Percentiles rank a stretch among this genome's conserved stretches.
Evolutionary conservation across 345 rosid species (phyloP).

Genomic region (Aurinia saxatilis): DNA sequence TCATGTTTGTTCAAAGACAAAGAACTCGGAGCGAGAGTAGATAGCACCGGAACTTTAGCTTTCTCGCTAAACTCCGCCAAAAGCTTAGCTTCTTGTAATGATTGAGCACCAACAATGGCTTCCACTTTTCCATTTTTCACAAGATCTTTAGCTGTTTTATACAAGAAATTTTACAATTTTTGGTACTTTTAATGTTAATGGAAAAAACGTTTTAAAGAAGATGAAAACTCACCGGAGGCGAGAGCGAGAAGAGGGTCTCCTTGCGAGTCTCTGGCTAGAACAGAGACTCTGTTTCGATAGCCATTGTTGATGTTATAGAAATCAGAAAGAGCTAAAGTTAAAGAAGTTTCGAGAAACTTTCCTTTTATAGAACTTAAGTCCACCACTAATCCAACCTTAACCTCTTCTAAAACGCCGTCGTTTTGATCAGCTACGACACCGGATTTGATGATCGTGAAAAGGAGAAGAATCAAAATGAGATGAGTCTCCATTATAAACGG

Average conservation of each 20-base stretch:
- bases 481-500: not conserved
- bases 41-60: conserved; percentile 23
- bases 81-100: conserved; percentile 17
- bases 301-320: not conserved
- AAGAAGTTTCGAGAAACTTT: conserved; percentile 1
- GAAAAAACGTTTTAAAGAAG: not conserved
- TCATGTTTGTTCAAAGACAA: not conserved
- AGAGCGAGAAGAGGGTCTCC: conserved; percentile 16
- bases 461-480: not conserved
- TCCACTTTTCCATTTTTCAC: conserved; percentile 1
- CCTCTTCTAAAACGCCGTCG: not conserved
- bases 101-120: conserved; percentile 18
- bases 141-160: conserved; percentile 5
- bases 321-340: conserved; percentile 17
- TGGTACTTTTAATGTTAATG: no score
- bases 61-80: conserved; percentile 8
- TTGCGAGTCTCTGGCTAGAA: conserved; percentile 13
- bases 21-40: not conserved
- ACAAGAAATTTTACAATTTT: not conserved
- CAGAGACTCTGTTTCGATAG: conserved; percentile 8
- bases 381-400: conserved; percentile 18
- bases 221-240: conserved; percentile 9
- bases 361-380: conserved; percentile 17
- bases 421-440: not conserved
- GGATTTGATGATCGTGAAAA: not conserved